phyloP scores from a whole-genome alignment of 2,329 filamentous ascomycete genomes.

The Celoporthe dispersa region DNA sequence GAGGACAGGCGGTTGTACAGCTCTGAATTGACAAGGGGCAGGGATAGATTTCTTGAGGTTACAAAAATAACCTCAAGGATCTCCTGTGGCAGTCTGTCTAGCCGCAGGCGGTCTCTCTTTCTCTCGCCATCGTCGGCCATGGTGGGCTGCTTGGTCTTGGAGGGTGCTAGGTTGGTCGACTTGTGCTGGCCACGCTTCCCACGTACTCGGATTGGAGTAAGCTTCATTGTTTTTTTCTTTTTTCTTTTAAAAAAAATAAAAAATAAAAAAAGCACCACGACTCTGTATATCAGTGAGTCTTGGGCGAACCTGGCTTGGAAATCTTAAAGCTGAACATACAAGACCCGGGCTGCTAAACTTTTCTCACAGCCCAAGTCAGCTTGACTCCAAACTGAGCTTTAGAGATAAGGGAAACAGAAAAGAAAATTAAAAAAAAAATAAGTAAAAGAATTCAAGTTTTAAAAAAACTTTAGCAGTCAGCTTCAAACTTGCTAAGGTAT shows the following conservation, averaged over 20 bases:
- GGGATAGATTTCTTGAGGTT: constrained; percentile 52
- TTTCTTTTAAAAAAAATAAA: not conserved
- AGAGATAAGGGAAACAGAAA: not conserved
- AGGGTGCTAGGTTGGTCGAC: constrained; percentile 21
- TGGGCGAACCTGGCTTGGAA: not conserved
- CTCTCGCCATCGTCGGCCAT: constrained; percentile 21
- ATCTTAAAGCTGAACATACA: not conserved
- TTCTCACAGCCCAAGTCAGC: not conserved
- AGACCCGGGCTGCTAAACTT: not conserved
- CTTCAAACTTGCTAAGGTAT: not conserved
- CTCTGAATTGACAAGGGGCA: constrained; percentile 49
- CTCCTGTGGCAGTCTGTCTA: constrained; percentile 53
- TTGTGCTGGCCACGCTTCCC: constrained; percentile 47
- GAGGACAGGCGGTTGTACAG: constrained; percentile 53
- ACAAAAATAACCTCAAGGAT: constrained; percentile 58
- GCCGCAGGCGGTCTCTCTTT: constrained; percentile 34
- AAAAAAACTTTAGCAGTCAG: not conserved
- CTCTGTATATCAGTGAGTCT: not conserved
- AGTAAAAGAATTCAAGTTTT: not conserved
- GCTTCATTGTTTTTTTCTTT: constrained; percentile 42
- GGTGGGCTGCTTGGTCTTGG: constrained; percentile 29
- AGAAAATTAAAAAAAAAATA: not conserved
- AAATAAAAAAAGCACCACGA: too few relatives aligned
- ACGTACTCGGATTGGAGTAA: constrained; percentile 54
- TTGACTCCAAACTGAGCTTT: not conserved